phyloP scores from a whole-genome alignment of 441 rosid genomes.

The Euphorbia schlechtendalii region DNA sequence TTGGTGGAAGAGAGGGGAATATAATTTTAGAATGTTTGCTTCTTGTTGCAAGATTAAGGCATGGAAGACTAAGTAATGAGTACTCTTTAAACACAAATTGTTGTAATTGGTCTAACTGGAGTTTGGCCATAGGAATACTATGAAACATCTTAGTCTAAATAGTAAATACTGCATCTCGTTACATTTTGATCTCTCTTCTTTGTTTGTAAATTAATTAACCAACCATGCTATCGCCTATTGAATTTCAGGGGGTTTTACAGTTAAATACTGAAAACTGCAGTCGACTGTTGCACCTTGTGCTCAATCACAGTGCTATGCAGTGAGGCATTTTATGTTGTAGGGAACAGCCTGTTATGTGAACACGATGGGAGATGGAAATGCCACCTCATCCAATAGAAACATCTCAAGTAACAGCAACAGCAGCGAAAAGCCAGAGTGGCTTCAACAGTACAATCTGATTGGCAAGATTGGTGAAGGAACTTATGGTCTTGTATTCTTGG shows the following conservation, averaged over 20 bases:
- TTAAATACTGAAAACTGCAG: neutral
- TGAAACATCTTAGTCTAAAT: neutral
- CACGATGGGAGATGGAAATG: slow-evolving; percentile 69
- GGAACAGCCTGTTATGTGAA: slow-evolving; percentile 14
- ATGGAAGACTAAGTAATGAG: neutral
- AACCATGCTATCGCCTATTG: neutral
- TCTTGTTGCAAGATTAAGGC: neutral
- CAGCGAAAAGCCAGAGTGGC: slow-evolving; percentile 89
- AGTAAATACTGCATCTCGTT: slow-evolving; percentile 1
- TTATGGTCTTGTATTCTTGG: slow-evolving; percentile 92
- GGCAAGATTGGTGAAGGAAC: slow-evolving; percentile 99
- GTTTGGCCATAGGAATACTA: neutral
- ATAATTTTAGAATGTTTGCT: too few species aligned
- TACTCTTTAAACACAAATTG: neutral
- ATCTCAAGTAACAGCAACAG: slow-evolving; percentile 26
- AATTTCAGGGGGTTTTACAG: slow-evolving; percentile 3
- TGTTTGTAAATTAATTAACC: neutral
- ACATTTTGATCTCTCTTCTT: neutral
- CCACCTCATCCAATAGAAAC: slow-evolving; percentile 30
- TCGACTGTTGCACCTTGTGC: slow-evolving; percentile 3
- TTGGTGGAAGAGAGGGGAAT: too few species aligned
- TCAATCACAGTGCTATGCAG: neutral
- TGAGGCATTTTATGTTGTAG: neutral
- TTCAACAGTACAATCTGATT: slow-evolving; percentile 82
- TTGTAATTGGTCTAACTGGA: neutral